Conservation (phyloP, 257 asterid species). For the Nicotiana attenuata region DNA sequence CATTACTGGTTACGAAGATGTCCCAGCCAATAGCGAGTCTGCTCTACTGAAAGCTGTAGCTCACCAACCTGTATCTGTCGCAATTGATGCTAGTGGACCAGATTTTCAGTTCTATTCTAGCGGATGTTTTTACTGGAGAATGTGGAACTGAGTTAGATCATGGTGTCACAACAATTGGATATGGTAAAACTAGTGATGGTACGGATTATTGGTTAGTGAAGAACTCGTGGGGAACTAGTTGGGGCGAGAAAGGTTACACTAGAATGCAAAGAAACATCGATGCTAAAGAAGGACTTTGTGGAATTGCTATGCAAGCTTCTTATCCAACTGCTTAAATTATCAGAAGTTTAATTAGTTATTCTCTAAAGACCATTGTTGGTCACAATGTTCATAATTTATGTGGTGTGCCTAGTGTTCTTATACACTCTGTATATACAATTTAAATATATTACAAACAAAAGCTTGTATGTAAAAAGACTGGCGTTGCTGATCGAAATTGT, state of each 20-base stretch:
- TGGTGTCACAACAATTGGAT: background rate
- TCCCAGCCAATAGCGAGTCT: background rate
- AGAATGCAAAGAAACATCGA: no score
- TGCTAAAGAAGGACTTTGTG: no score
- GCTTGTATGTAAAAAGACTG: background rate
- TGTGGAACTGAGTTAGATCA: slow-evolving; percentile 8
- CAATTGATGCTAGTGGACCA: background rate
- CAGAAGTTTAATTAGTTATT: no score
- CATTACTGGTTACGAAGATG: background rate
- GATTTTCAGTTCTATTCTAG: background rate
- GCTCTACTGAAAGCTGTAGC: background rate
- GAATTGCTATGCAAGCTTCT: no score
- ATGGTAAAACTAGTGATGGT: background rate
- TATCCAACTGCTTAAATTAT: no score
- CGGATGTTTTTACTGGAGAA: background rate
- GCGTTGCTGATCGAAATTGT: background rate
- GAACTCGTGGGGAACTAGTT: no score
- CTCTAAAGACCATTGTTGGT: no score
- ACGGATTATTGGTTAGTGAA: background rate
- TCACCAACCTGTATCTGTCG: background rate
- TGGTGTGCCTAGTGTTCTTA: background rate
- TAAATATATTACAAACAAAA: background rate
- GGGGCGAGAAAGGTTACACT: no score
- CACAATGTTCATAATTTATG: background rate
- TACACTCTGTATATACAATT: background rate